Percentiles rank a stretch among this genome's conserved stretches.
phyloP scores from a whole-genome alignment of 441 rosid genomes.

The Populus hybrid region DNA sequence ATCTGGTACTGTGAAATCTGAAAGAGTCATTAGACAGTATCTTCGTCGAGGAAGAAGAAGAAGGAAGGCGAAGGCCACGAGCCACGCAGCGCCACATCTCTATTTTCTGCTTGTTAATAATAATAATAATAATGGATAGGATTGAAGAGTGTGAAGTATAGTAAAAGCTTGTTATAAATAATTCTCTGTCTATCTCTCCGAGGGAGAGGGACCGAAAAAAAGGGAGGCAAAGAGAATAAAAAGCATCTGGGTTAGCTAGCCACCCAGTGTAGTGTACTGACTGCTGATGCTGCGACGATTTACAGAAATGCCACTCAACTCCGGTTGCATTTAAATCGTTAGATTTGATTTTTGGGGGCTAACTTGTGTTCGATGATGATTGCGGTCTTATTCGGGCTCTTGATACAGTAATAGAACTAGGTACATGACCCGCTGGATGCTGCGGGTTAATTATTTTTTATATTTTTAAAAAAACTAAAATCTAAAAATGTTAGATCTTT shows the following conservation, averaged over 20 bases:
- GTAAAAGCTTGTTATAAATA: neutral
- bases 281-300: no score
- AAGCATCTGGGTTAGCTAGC: neutral
- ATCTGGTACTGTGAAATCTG: slow-evolving; percentile 66
- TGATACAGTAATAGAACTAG: no score
- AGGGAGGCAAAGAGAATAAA: neutral
- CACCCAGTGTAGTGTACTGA: neutral
- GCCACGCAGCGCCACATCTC: slow-evolving; percentile 97
- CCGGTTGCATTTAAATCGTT: no score
- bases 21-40: slow-evolving; percentile 35
- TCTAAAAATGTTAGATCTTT: no score
- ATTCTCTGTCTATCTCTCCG: neutral
- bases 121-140: neutral
- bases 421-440: no score
- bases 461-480: no score
- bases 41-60: slow-evolving; percentile 27
- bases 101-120: neutral
- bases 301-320: no score
- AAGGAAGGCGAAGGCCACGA: slow-evolving; percentile 66
- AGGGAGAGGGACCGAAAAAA: neutral
- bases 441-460: no score
- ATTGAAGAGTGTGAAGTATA: neutral
- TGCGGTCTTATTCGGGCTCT: no score
- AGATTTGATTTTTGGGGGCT: no score
- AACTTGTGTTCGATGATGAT: no score